Evolutionary conservation across 1,139 yeast genomes (phyloP).

Genomic region (Diutina pseudorugosa): DNA sequence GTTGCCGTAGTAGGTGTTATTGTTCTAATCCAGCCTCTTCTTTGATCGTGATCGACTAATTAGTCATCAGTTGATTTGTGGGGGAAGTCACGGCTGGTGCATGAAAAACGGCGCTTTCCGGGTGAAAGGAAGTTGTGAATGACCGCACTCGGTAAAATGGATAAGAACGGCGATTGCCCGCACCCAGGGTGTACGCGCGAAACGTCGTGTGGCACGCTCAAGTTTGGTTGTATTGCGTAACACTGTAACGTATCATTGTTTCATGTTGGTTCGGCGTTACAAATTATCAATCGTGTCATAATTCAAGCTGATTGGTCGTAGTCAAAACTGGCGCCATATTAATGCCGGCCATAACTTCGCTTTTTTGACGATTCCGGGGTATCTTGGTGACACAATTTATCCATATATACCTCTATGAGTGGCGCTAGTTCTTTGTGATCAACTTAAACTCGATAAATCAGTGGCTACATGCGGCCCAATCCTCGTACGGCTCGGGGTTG

Average conservation of each 20-base stretch:
- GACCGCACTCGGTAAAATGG: neutral
- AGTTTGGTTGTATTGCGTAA: neutral
- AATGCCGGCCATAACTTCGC: no score
- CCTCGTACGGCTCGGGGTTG: neutral
- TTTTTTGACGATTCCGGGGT: no score
- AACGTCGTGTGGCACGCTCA: neutral
- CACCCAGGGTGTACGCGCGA: neutral
- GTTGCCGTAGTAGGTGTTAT: neutral
- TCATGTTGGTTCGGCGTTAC: neutral
- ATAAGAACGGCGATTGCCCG: neutral
- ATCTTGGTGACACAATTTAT: no score
- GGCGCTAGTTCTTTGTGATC: no score
- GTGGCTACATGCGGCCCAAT: neutral
- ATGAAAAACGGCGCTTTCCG: neutral
- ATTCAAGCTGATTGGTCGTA: no score
- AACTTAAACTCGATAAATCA: no score
- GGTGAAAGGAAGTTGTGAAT: neutral
- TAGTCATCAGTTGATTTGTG: neutral
- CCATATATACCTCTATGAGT: no score
- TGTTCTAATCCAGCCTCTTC: neutral
- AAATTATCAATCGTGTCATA: no score
- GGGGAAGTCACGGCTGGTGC: neutral
- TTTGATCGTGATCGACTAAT: neutral
- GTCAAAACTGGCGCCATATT: no score
- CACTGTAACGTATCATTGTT: neutral